These are phyloP conservation scores for Kokia cookei DNA, from an alignment of 441 rosid genomes.

Conservation along the genomic window DNA sequence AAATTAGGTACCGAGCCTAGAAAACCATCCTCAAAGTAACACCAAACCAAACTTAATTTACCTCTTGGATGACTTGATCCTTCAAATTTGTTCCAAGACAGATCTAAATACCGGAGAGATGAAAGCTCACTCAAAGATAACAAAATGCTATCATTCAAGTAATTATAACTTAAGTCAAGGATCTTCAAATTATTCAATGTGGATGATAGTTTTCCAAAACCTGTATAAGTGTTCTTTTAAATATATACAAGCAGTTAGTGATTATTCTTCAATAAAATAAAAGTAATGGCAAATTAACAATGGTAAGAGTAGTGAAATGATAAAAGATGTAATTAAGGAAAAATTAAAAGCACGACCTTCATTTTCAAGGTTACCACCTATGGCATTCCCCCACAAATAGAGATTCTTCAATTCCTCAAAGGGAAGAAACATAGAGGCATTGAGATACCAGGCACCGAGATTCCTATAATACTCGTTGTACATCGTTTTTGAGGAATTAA, in stretches of 20 bases:
- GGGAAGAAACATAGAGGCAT: slow-evolving; percentile 2
- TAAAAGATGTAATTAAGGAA: not conserved
- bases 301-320: not conserved
- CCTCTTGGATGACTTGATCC: too few species aligned
- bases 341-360: not conserved
- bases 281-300: not conserved
- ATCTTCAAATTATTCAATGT: not conserved
- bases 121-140: slow-evolving; percentile 11
- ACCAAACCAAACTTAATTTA: too few species aligned
- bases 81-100: rapidly evolving
- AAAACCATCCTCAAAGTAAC: too few species aligned
- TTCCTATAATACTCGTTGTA: rapidly evolving
- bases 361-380: slow-evolving; percentile 1
- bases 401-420: not conserved
- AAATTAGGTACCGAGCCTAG: too few species aligned
- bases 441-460: not conserved
- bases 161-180: not conserved
- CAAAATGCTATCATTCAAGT: not conserved
- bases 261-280: too few species aligned
- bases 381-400: not conserved
- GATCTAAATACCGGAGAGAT: not conserved
- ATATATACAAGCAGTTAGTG: too few species aligned
- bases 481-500: not conserved
- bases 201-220: not conserved
- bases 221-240: not conserved